These are phyloP conservation scores for slime mould (Dictyostelium discoideum) DNA, from an alignment of 78 protist species.

Conservation along the genomic window DNA sequence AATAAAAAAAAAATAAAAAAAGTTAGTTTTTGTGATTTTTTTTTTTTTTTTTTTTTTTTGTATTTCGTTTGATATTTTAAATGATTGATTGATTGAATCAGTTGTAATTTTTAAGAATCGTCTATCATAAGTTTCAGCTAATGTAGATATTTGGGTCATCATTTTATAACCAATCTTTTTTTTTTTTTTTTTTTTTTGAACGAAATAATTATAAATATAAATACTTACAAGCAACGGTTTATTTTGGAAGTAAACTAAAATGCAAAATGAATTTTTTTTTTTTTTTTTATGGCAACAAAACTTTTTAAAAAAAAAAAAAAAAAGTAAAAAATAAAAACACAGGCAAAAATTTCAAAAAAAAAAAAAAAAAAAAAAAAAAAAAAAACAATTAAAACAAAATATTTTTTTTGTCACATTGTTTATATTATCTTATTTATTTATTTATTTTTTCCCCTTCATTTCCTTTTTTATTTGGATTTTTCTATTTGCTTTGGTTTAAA, in stretches of 20 bases:
- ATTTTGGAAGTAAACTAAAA: not conserved
- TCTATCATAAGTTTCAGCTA: constrained; percentile 15
- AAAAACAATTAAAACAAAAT: too few relatives aligned
- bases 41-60: not conserved
- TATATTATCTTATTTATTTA: not conserved
- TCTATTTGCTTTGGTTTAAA: too few relatives aligned
- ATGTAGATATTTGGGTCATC: not conserved
- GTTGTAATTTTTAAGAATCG: not conserved
- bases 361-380: not conserved
- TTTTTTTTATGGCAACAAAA: not conserved
- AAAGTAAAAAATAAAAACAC: not conserved
- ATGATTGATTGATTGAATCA: not conserved
- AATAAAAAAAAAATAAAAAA: not conserved
- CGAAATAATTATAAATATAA: too few relatives aligned
- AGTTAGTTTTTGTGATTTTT: not conserved
- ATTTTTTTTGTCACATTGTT: too few relatives aligned
- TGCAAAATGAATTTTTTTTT: not conserved
- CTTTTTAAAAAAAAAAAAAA: not conserved
- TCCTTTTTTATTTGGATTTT: not conserved
- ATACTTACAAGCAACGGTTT: not conserved
- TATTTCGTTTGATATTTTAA: not conserved
- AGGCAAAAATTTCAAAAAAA: not conserved
- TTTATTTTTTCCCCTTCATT: not conserved
- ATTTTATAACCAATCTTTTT: not conserved
- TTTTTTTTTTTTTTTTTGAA: not conserved